Evolutionary conservation across 2,329 filamentous ascomycete species (phyloP).

Genomic region (Xylaria sp.): DNA sequence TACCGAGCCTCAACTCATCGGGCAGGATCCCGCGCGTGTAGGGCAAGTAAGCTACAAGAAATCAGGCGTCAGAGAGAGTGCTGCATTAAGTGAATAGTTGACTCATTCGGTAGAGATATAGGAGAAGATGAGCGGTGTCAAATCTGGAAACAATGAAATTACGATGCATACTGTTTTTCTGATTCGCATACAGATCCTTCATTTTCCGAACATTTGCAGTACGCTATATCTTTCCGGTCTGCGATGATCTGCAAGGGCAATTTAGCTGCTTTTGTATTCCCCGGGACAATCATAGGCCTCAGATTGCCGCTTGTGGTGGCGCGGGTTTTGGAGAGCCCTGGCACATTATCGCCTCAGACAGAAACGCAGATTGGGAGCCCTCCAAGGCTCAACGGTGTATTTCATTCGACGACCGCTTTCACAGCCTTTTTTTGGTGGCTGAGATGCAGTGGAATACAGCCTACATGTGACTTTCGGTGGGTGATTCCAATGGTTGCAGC

Average conservation of each 20-base stretch:
- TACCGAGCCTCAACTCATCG: slow-evolving; percentile 31
- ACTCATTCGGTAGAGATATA: not conserved
- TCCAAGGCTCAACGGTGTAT: not conserved
- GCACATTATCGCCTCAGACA: not conserved
- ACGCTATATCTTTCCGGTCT: slow-evolving; percentile 3
- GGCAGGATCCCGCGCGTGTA: slow-evolving; percentile 31
- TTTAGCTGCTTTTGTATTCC: slow-evolving; percentile 20
- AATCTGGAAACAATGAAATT: too few species aligned
- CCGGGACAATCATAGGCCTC: slow-evolving; percentile 1
- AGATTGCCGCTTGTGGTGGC: slow-evolving; percentile 1
- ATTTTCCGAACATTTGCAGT: slow-evolving; percentile 6
- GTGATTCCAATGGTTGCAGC: not conserved
- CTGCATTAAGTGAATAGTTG: not conserved
- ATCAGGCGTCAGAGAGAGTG: slow-evolving; percentile 1
- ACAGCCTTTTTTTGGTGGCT: slow-evolving; percentile 19
- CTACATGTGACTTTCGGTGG: slow-evolving; percentile 1
- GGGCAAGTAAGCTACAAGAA: slow-evolving; percentile 22
- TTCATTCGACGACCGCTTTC: slow-evolving; percentile 12
- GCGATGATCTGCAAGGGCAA: not conserved
- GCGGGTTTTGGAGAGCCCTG: slow-evolving; percentile 18
- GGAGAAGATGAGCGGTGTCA: too few species aligned
- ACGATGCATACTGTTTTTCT: slow-evolving; percentile 23
- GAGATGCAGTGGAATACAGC: not conserved
- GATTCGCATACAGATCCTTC: slow-evolving; percentile 26
- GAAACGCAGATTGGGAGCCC: slow-evolving; percentile 2